These are phyloP conservation scores for Taphrina confusa DNA, from an alignment of 1,139 yeast species.

Conservation along the genomic window DNA sequence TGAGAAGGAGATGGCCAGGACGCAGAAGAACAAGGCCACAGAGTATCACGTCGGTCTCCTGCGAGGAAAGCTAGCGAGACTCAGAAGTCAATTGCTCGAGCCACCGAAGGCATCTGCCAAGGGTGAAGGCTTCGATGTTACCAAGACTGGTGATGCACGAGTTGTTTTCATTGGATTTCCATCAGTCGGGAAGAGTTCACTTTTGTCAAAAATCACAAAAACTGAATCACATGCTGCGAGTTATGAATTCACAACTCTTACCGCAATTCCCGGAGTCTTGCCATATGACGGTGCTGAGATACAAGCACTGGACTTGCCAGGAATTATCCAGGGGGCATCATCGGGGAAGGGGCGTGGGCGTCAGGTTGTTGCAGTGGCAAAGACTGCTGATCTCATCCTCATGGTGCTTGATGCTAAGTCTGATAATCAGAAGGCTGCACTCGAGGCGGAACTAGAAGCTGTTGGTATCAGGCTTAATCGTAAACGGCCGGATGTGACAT, in stretches of 20 bases:
- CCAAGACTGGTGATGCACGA: slow-evolving; percentile 90
- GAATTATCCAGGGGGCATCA: slow-evolving; percentile 94
- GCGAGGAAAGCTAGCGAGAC: slow-evolving; percentile 93
- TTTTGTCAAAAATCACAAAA: slow-evolving; percentile 67
- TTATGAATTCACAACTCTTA: slow-evolving; percentile 91
- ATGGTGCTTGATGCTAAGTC: slow-evolving; percentile 96
- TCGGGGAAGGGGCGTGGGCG: slow-evolving; percentile 98
- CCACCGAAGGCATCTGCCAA: slow-evolving; percentile 77
- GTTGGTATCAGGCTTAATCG: slow-evolving; percentile 91
- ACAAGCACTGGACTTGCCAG: slow-evolving; percentile 94
- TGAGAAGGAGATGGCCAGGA: slow-evolving; percentile 86
- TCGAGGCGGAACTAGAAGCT: slow-evolving; percentile 86
- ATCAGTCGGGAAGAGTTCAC: slow-evolving; percentile 93
- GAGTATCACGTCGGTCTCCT: slow-evolving; percentile 75
- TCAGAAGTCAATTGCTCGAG: slow-evolving; percentile 84
- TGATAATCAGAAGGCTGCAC: slow-evolving; percentile 77
- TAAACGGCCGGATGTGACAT: slow-evolving; percentile 74
- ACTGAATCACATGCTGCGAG: slow-evolving; percentile 94
- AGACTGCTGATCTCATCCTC: slow-evolving; percentile 82
- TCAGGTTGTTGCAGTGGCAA: slow-evolving; percentile 91
- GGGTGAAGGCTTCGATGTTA: slow-evolving; percentile 89
- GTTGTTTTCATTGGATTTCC: slow-evolving; percentile 96
- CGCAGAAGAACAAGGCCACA: slow-evolving; percentile 97
- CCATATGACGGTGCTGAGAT: slow-evolving; percentile 96
- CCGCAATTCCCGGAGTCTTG: slow-evolving; percentile 76